These are phyloP conservation scores for Curvularia lunata DNA, from an alignment of 2,329 filamentous ascomycete genomes.

Conservation along the genomic window DNA sequence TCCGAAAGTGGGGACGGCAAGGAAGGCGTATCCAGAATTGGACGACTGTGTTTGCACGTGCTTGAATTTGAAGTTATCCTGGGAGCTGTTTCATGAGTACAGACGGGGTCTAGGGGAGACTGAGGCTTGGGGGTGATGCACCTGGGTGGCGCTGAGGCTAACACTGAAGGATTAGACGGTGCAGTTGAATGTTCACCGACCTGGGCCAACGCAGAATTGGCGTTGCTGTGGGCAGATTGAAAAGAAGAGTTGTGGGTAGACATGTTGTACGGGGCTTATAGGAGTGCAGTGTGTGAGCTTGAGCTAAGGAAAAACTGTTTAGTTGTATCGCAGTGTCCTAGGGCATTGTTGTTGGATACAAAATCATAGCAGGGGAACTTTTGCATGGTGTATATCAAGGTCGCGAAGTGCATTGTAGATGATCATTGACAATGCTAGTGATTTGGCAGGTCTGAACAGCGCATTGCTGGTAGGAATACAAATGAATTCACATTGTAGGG, in stretches of 20 bases:
- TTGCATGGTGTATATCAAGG: neutral
- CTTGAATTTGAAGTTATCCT: neutral
- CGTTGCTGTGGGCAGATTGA: neutral
- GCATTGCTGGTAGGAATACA: neutral
- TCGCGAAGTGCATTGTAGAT: neutral
- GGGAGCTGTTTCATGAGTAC: neutral
- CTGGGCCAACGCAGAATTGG: neutral
- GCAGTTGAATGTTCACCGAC: neutral
- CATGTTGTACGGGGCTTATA: neutral
- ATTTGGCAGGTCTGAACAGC: neutral
- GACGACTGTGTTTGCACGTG: neutral
- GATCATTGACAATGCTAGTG: neutral
- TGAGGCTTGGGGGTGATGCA: neutral
- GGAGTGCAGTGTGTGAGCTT: neutral
- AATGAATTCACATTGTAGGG: slow-evolving; percentile 1
- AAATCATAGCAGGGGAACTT: neutral
- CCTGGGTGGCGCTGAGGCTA: neutral
- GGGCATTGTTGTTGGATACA: neutral
- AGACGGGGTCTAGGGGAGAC: neutral
- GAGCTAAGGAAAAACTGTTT: neutral
- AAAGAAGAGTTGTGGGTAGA: neutral
- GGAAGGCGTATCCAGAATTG: neutral
- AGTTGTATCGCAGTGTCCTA: neutral
- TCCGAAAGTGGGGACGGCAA: neutral
- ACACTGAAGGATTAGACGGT: neutral